Conservation (phyloP, 352 stramenopile species). For the Phytophthora macrochlamydospora region DNA sequence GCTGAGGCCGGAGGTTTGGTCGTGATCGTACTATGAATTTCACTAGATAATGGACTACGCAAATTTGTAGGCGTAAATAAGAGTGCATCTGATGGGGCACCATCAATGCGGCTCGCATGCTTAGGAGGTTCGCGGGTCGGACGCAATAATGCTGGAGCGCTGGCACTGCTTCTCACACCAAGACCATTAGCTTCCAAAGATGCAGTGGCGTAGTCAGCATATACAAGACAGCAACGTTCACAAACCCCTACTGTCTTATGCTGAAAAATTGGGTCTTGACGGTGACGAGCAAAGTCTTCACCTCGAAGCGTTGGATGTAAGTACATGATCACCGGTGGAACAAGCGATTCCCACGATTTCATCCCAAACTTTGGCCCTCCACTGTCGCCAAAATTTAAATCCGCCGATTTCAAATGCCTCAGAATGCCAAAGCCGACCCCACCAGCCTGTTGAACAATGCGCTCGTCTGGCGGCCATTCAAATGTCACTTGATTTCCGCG, state of each 20-base stretch:
- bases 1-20: conserved; percentile 56
- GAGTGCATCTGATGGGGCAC: conserved; percentile 46
- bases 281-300: conserved; percentile 89
- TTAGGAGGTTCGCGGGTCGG: conserved; percentile 61
- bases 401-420: conserved; percentile 21
- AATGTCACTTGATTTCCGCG: conserved; percentile 55
- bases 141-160: conserved; percentile 68
- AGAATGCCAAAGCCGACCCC: conserved; percentile 93
- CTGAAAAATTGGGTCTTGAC: conserved; percentile 93
- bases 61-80: conserved; percentile 11
- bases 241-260: conserved; percentile 93
- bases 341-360: conserved; percentile 46
- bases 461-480: conserved; percentile 89
- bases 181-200: conserved; percentile 79
- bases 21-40: conserved; percentile 6
- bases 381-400: conserved; percentile 14
- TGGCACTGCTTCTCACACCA: conserved; percentile 35
- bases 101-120: conserved; percentile 36
- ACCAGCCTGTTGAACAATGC: conserved; percentile 89
- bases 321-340: conserved; percentile 93
- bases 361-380: conserved; percentile 7
- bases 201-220: conserved; percentile 86
- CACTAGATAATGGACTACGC: conserved; percentile 6
- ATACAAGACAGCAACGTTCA: conserved; percentile 94
- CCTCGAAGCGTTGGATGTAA: conserved; percentile 87